Evolutionary conservation across 73 alveolate genomes (phyloP).

Genomic region (Durusdinium trenchii): DNA sequence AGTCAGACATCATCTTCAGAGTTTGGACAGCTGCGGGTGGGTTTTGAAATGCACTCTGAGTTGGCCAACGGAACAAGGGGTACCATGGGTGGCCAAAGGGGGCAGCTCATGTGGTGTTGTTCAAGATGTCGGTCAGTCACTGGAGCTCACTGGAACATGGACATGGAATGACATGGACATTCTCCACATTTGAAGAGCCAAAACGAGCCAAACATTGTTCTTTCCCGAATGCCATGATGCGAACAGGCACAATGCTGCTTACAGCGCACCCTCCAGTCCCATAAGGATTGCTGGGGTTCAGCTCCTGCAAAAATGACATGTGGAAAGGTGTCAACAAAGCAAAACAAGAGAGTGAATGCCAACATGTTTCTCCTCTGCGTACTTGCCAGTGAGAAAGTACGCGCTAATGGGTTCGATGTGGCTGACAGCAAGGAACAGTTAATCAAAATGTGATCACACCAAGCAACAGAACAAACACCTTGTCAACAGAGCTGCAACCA

Average conservation of each 20-base stretch:
- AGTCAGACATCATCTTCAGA: no score
- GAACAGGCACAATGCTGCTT: not conserved
- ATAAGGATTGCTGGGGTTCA: constrained; percentile 80
- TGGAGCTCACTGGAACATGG: not conserved
- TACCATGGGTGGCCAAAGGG: no score
- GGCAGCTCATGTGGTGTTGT: no score
- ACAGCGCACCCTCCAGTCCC: constrained; percentile 87
- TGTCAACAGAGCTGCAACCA: not conserved
- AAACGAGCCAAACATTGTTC: not conserved
- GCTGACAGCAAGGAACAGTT: constrained; percentile 17
- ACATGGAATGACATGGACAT: not conserved
- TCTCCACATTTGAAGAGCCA: not conserved
- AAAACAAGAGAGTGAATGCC: no score
- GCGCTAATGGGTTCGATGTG: constrained; percentile 92
- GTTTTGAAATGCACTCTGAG: no score
- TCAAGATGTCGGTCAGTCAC: not conserved
- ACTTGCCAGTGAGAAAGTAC: constrained; percentile 87
- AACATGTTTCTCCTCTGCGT: constrained; percentile 93
- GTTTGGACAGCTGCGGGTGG: no score
- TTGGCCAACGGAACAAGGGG: no score
- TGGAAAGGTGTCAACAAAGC: no score
- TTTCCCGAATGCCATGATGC: not conserved
- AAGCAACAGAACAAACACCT: not conserved
- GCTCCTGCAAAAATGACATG: constrained; percentile 73
- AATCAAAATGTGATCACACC: not conserved